A percentile compares a stretch with the other conserved stretches of the same genome.
Conservation (phyloP, 768 basidiomycete species). For the Phylloporus sp. region DNA sequence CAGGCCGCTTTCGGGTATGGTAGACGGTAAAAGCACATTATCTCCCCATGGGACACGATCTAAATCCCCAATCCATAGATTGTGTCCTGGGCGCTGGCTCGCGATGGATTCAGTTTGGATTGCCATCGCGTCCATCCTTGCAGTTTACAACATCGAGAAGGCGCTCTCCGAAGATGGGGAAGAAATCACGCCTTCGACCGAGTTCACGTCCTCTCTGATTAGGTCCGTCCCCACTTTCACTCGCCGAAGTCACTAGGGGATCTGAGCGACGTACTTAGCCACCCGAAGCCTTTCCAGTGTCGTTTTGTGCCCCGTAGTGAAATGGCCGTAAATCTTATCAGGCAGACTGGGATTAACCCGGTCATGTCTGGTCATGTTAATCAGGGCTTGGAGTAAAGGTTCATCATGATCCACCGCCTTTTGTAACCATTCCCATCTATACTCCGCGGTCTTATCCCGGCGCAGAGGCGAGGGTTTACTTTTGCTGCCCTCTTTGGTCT, state of each 20-base stretch:
- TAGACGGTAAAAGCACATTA: constrained; percentile 29
- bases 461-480: no score
- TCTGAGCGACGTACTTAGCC: constrained; percentile 24
- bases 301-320: constrained; percentile 34
- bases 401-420: background rate
- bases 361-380: background rate
- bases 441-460: no score
- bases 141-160: constrained; percentile 37
- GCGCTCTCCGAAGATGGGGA: constrained; percentile 31
- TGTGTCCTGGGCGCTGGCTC: constrained; percentile 43
- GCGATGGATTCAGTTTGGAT: constrained; percentile 44
- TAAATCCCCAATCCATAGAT: constrained; percentile 20
- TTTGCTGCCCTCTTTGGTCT: no score
- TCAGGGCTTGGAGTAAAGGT: background rate
- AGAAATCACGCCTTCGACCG: constrained; percentile 30
- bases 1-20: constrained; percentile 40
- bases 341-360: background rate
- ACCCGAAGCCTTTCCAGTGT: constrained; percentile 40
- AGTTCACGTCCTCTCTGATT: constrained; percentile 33
- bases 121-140: constrained; percentile 36
- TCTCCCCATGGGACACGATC: background rate
- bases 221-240: constrained; percentile 27
- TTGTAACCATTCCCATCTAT: background rate
- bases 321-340: constrained; percentile 29
- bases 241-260: background rate